These are phyloP conservation scores for Flaveria robusta DNA, from an alignment of 129 eudicot genomes.

Conservation along the genomic window DNA sequence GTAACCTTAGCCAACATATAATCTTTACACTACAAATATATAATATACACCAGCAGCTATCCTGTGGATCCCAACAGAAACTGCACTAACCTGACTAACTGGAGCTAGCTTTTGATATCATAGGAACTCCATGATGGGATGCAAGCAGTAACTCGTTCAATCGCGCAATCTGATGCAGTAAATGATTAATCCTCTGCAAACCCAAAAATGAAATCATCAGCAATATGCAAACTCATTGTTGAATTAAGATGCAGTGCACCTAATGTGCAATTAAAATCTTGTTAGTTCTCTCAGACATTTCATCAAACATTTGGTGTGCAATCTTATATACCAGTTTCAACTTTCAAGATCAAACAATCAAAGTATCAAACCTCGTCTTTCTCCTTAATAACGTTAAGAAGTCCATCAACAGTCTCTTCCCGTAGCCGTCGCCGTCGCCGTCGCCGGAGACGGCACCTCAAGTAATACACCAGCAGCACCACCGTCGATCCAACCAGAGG, in stretches of 20 bases:
- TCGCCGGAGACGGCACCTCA: conserved; percentile 48
- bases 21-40: conserved; percentile 26
- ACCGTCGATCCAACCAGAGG: conserved; percentile 31
- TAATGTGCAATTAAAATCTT: background rate
- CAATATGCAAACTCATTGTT: background rate
- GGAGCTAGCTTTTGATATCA: conserved; percentile 25
- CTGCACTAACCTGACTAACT: conserved; percentile 31
- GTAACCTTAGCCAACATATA: background rate
- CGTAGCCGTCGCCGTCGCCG: conserved; percentile 25
- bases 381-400: conserved; percentile 48
- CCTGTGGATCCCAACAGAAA: background rate
- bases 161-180: conserved; percentile 66
- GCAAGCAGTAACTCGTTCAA: conserved; percentile 69
- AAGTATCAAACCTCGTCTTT: conserved; percentile 93
- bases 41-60: conserved; percentile 13
- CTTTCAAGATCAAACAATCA: background rate
- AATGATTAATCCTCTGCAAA: conserved; percentile 66
- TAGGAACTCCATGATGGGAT: conserved; percentile 46
- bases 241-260: conserved; percentile 25
- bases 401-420: conserved; percentile 32
- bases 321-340: no score
- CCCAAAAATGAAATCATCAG: conserved; percentile 2
- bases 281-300: conserved; percentile 38
- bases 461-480: conserved; percentile 39
- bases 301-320: conserved; percentile 46